phyloP scores from a whole-genome alignment of 2,329 filamentous ascomycete species.

The Bipolaris zeicola region DNA sequence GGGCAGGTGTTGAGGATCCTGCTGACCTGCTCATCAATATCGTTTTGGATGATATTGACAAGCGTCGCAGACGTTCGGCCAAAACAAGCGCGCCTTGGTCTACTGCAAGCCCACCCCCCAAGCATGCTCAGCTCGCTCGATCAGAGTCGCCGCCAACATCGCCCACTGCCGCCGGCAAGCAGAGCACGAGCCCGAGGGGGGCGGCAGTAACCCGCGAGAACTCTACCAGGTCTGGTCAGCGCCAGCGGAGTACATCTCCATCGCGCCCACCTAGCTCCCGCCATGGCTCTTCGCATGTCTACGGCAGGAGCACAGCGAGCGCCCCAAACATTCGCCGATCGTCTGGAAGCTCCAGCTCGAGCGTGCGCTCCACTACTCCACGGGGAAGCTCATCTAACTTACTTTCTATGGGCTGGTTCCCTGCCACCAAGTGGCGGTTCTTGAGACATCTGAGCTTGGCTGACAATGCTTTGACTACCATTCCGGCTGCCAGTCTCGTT shows the following conservation, averaged over 20 bases:
- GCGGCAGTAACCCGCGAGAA: conserved; percentile 64
- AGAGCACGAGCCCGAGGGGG: conserved; percentile 57
- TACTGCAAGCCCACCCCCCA: conserved; percentile 65
- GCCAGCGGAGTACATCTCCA: conserved; percentile 80
- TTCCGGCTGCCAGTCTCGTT: conserved; percentile 74
- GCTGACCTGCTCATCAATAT: conserved; percentile 90
- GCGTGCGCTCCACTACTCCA: conserved; percentile 60
- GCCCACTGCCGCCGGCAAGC: conserved; percentile 47
- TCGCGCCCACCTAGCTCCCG: conserved; percentile 76
- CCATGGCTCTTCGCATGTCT: conserved; percentile 67
- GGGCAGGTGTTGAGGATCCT: conserved; percentile 86
- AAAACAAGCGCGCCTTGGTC: conserved; percentile 78
- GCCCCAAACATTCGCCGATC: conserved; percentile 79
- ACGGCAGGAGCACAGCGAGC: conserved; percentile 60
- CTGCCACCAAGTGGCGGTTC: conserved; percentile 92
- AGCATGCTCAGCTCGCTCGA: conserved; percentile 69
- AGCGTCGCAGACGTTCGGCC: conserved; percentile 82
- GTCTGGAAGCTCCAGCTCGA: conserved; percentile 91
- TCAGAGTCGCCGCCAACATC: conserved; percentile 66
- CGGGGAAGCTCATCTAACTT: conserved; percentile 79
- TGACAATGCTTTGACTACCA: conserved; percentile 85
- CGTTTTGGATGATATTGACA: conserved; percentile 95
- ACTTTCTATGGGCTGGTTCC: conserved; percentile 71
- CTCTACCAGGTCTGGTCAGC: conserved; percentile 44
- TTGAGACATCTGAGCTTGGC: conserved; percentile 88